Conservation (phyloP, 2,329 filamentous ascomycete species). For the Conoideocrella luteorostrata region DNA sequence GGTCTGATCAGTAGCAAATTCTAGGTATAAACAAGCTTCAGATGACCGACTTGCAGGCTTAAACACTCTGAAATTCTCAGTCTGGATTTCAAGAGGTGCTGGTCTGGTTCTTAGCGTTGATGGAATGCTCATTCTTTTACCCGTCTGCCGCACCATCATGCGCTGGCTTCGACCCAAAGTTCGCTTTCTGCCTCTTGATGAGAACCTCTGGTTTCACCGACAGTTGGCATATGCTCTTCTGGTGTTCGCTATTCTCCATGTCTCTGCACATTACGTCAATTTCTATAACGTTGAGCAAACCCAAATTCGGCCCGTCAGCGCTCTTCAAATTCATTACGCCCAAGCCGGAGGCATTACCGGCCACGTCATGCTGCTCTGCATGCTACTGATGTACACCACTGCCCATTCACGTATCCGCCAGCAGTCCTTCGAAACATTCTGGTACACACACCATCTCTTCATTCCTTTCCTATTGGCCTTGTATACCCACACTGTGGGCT, state of each 20-base stretch:
- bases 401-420: conserved; percentile 90
- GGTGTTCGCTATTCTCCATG: conserved; percentile 74
- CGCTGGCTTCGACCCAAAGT: conserved; percentile 80
- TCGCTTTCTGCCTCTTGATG: conserved; percentile 85
- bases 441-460: conserved; percentile 99
- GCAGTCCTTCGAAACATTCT: conserved; percentile 97
- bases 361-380: conserved; percentile 97
- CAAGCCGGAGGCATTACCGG: conserved; percentile 89
- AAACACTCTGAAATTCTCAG: conserved; percentile 78
- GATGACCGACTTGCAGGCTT: conserved; percentile 66
- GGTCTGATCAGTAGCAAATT: not conserved
- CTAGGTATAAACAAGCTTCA: conserved; percentile 69
- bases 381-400: conserved; percentile 97
- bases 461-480: conserved; percentile 89
- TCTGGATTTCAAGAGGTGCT: conserved; percentile 94
- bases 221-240: conserved; percentile 88
- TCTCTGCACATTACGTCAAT: conserved; percentile 85
- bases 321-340: conserved; percentile 85
- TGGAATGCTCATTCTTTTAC: conserved; percentile 79
- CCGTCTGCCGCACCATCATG: conserved; percentile 89
- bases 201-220: conserved; percentile 94
- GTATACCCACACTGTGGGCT: conserved; percentile 93
- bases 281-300: conserved; percentile 91
- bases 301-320: conserved; percentile 73
- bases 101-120: conserved; percentile 81